Base-by-base conservation (phyloP, 2,329 filamentous ascomycete species). In the Colletotrichum sp. region DNA sequence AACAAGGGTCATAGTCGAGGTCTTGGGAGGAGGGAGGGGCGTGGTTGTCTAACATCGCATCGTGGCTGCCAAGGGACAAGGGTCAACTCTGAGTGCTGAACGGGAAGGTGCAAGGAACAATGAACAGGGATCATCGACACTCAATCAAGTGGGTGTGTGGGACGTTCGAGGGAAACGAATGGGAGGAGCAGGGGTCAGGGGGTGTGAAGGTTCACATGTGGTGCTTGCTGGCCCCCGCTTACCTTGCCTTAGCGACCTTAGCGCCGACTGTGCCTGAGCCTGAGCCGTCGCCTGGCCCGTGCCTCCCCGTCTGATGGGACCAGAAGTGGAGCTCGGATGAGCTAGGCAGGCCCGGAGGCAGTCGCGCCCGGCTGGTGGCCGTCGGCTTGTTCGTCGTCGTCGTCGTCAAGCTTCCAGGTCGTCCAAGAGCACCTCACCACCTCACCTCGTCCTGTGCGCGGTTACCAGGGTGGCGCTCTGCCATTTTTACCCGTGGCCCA, bases 401-500 rank as follows among this genome's bases (percentile, higher is more conserved):
- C 36, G 63, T 66, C 56, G 43, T 52, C 61, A 32, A 38, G 24
- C 21, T 56, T 66, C 28, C 64, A 52, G 38, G 38, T 43, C 38
- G 38, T 43, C 38, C 38, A 48, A 48, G 38, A 48, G 43, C 43
- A 48, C 43, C 43, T 48, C n/a, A 48, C 43, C 43, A 48, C 18
- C 43, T 48, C 43, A 21, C 43, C 18, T 21, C 18, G n/a, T 48
- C 43, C 43, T 48, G n/a, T 32, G 30, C 56, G 63, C 69, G 34
- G 73, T 73, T 73, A 68, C 63, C 63, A 58, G 34, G 73, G 69
- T 68, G 73, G 69, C 73, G 73, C 73, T 68, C 73, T 73, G 73
- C 64, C 73, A 64, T 68, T 73, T 68, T 64, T 32, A 52, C 69
- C 34, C 69, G 43, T 75, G 69, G 32, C 30, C 63, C 30, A 9